Evolutionary conservation across 805 yeast genomes (phyloP), one percentile per base, ranked within the genome.

Genomic region (Lachancea thermotolerans): DNA sequence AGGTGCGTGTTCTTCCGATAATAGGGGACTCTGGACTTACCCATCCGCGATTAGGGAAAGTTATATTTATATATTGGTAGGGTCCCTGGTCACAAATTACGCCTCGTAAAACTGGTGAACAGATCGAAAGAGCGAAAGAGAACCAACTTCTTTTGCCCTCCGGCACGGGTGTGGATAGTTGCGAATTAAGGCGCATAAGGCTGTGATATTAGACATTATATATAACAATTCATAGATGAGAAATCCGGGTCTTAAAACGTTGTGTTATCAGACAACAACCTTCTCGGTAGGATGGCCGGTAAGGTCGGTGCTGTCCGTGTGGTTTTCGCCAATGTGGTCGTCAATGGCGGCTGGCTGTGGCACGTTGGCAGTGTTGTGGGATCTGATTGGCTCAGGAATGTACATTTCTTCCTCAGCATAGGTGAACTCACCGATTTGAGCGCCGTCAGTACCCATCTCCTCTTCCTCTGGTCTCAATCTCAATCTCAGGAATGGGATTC

Each of bases 351-450:
- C 52, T 43, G 56, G 59, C 27, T 58, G 58, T 41, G 68, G 64
- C 27, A 52, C 46, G 31, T 51, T 41, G 18, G 54, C 59, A 12
- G 69, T 54, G 56, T 64, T 56, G 57, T 67, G 64, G 46, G 88
- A 81, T 71, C 91, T 79, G 49, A 82, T 73, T 52, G 95, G 93
- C 70, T 85, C 89, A 54, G 89, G 81, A 47, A 84, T 79, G 67
- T 74, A 85, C 54, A 74, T 74, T 46, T 74, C 76, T 37, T 80
- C 82, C 53, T 81, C 87, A 47, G 68, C 71, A 55, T 71, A 85
- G 48, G 95, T 85, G 64, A 78, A 81, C 67, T 90, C 98, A 56
- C 96, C 96, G 59, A 89, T 87, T 72, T 90, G 89, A 16, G 88
- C 81, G 51, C 82, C 75, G 68, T 91, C 99, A 28, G 93, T 82